phyloP scores from a whole-genome alignment of 441 rosid species.

The Kokia cookei region DNA sequence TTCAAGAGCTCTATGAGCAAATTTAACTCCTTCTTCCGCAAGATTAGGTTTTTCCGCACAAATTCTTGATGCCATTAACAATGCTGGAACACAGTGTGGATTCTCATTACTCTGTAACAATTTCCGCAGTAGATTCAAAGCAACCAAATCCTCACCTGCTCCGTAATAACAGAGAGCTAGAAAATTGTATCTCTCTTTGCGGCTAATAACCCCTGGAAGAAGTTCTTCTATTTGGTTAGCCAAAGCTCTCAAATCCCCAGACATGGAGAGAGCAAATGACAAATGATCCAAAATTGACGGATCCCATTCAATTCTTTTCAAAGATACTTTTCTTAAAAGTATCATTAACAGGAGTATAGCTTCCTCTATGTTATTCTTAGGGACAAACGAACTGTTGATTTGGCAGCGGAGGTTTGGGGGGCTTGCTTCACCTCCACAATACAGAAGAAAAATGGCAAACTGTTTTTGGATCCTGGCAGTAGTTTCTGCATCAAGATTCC shows the following conservation, averaged over 20 bases:
- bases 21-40: slow-evolving; percentile 64
- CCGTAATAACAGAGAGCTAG: slow-evolving; percentile 67
- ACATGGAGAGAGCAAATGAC: slow-evolving; percentile 60
- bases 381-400: slow-evolving; percentile 74
- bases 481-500: slow-evolving; percentile 69
- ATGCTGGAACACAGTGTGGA: slow-evolving; percentile 44
- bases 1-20: slow-evolving; percentile 49
- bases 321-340: slow-evolving; percentile 55
- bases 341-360: slow-evolving; percentile 74
- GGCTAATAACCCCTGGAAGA: slow-evolving; percentile 50
- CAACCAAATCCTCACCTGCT: slow-evolving; percentile 62
- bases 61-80: slow-evolving; percentile 72
- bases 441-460: slow-evolving; percentile 73
- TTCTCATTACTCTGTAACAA: slow-evolving; percentile 44
- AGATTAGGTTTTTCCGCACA: slow-evolving; percentile 40
- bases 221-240: slow-evolving; percentile 64
- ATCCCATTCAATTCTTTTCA: slow-evolving; percentile 68
- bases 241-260: slow-evolving; percentile 53
- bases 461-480: slow-evolving; percentile 68
- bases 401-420: slow-evolving; percentile 76
- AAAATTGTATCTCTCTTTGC: slow-evolving; percentile 45
- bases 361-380: slow-evolving; percentile 75
- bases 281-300: slow-evolving; percentile 75
- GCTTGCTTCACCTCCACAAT: slow-evolving; percentile 72
- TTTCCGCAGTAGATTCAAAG: slow-evolving; percentile 66